Evolutionary conservation across 2,329 filamentous ascomycete genomes (phyloP).

Genomic region (Cladosporium sphaerospermum): DNA sequence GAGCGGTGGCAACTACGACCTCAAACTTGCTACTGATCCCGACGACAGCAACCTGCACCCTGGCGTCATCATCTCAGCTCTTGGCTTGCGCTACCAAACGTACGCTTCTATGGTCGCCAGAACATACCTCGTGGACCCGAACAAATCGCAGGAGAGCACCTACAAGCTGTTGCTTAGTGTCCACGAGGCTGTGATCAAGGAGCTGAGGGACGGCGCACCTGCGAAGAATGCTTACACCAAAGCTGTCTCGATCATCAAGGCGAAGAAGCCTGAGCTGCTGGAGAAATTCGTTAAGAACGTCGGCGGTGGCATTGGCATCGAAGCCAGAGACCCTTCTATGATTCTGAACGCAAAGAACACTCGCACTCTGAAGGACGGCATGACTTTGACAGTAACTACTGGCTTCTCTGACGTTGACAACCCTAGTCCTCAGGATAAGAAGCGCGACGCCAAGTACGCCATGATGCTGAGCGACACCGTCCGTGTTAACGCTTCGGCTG

Average conservation of each 20-base stretch:
- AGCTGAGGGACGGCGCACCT: conserved; percentile 76
- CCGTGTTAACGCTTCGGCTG: conserved; percentile 60
- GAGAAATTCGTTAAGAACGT: conserved; percentile 92
- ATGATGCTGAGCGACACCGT: conserved; percentile 90
- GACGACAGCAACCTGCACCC: conserved; percentile 74
- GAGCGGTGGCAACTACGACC: conserved; percentile 90
- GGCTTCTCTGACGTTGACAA: conserved; percentile 88
- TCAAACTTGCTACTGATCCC: conserved; percentile 71
- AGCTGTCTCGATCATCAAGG: conserved; percentile 69
- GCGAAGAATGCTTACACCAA: conserved; percentile 91
- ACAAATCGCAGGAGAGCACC: conserved; percentile 88
- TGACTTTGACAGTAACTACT: conserved; percentile 89
- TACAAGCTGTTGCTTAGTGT: conserved; percentile 83
- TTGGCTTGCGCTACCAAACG: conserved; percentile 91
- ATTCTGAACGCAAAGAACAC: conserved; percentile 81
- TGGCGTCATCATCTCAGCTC: conserved; percentile 85
- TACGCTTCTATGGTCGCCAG: conserved; percentile 89
- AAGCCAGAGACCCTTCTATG: conserved; percentile 77
- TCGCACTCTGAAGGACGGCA: conserved; percentile 82
- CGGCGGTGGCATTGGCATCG: conserved; percentile 86
- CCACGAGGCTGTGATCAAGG: conserved; percentile 84
- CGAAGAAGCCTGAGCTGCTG: conserved; percentile 91
- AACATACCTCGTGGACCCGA: conserved; percentile 94
- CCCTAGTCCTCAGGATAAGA: conserved; percentile 78
- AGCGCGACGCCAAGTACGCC: conserved; percentile 74